Evolutionary conservation across 1,139 yeast species (phyloP).

Genomic region (Suhomyces guaymorum): DNA sequence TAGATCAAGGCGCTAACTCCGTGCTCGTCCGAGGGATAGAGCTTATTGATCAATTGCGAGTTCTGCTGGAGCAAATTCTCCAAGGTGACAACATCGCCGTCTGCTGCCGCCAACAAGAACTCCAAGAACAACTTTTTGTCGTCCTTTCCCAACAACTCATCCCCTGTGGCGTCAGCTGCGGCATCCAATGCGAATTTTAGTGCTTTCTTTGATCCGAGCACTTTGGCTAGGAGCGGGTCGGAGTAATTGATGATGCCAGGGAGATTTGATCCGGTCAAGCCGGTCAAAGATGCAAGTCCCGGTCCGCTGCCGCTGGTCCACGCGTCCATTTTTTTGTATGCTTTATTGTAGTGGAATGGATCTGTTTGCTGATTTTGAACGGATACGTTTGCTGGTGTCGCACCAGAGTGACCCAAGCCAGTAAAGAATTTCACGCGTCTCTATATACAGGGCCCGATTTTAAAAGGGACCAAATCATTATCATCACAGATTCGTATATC

Average conservation of each 20-base stretch:
- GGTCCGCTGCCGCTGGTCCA: conserved; percentile 18
- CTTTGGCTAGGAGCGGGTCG: conserved; percentile 44
- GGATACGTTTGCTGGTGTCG: neutral
- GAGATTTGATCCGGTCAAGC: conserved; percentile 11
- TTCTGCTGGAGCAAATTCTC: conserved; percentile 36
- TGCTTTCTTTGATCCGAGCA: conserved; percentile 45
- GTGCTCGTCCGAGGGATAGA: conserved; percentile 35
- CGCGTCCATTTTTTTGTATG: conserved; percentile 21
- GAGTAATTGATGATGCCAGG: conserved; percentile 23
- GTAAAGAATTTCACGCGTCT: neutral
- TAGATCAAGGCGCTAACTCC: conserved; percentile 55
- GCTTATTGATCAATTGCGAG: conserved; percentile 31
- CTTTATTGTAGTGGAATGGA: too few species aligned
- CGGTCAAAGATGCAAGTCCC: conserved; percentile 12
- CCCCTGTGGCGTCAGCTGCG: conserved; percentile 3
- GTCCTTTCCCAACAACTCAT: conserved; percentile 12
- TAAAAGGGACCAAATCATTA: too few species aligned
- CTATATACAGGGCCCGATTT: conserved; percentile 1
- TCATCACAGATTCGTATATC: too few species aligned
- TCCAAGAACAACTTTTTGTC: conserved; percentile 20
- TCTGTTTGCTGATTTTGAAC: neutral
- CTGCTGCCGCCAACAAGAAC: conserved; percentile 44
- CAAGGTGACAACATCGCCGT: conserved; percentile 50
- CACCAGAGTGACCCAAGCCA: conserved; percentile 3
- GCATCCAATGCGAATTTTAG: conserved; percentile 10